Percentiles rank a stretch among this genome's conserved stretches.
These are phyloP conservation scores for Malassezia cuniculi DNA, from an alignment of 1,284 basidiomycete genomes.

Conservation along the genomic window DNA sequence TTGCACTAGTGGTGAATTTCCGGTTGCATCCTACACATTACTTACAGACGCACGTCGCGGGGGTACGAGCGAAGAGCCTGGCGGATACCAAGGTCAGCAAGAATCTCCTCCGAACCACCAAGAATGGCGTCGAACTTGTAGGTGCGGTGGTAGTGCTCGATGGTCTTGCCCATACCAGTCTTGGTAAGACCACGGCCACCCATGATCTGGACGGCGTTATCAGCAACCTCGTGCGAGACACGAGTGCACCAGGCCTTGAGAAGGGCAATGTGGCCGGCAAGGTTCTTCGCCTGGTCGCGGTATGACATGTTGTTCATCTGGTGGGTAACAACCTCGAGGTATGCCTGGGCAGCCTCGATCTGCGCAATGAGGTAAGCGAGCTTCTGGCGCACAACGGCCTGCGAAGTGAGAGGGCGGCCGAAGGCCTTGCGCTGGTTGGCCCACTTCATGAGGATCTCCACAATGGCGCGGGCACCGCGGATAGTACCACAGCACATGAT, in stretches of 20 bases:
- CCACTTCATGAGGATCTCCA: slow-evolving; percentile 40
- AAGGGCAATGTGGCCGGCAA: slow-evolving; percentile 59
- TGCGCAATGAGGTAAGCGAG: slow-evolving; percentile 73
- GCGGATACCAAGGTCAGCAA: slow-evolving; percentile 51
- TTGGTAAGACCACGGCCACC: slow-evolving; percentile 58
- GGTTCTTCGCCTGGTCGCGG: slow-evolving; percentile 55
- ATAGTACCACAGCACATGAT: slow-evolving; percentile 62
- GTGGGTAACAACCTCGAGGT: slow-evolving; percentile 77
- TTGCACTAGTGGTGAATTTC: too few relatives aligned
- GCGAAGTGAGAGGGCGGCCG: slow-evolving; percentile 57
- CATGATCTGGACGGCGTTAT: slow-evolving; percentile 64
- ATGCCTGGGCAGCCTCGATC: slow-evolving; percentile 67
- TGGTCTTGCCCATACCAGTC: slow-evolving; percentile 53
- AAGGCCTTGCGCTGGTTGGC: slow-evolving; percentile 44
- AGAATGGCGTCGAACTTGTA: slow-evolving; percentile 60
- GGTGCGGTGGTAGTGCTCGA: slow-evolving; percentile 50
- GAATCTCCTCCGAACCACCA: slow-evolving; percentile 47
- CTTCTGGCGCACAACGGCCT: slow-evolving; percentile 72
- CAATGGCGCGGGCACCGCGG: slow-evolving; percentile 48
- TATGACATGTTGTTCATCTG: slow-evolving; percentile 74
- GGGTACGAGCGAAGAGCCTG: slow-evolving; percentile 46
- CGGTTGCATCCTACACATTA: too few relatives aligned
- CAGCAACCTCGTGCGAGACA: slow-evolving; percentile 50
- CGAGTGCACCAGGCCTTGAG: slow-evolving; percentile 52
- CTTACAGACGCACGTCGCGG: slow-evolving; percentile 29